Evolutionary conservation across 1,284 basidiomycete genomes (phyloP), one percentile per base, ranked within the genome.

Genomic region (Fistulinella staudtii): DNA sequence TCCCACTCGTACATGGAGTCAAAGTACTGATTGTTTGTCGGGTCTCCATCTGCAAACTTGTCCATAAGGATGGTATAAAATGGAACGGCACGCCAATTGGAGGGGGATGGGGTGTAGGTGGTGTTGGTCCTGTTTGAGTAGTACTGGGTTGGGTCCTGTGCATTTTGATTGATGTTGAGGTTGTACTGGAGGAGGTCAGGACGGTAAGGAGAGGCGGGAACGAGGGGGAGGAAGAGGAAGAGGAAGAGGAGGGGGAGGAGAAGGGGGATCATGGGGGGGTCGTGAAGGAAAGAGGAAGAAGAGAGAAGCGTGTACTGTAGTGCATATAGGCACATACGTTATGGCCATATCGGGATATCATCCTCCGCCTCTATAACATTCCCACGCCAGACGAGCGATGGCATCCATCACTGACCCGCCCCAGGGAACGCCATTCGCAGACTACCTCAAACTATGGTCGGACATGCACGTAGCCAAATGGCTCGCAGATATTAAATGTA

Each of bases 21-120:
- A 60, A 92, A 94, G 66, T 73, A 93, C 71, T 94, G 88, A 64
- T 94, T 93, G 61, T 94, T 94, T 28, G 79, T 67, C 4, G 92
- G 92, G 61, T 92, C 87, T 7, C 92, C 92, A 58, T 94, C 90
- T 17, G 89, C 89, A 64, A 89, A 94, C 68, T 94, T 94, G 77
- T 95, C 92, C 57, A 92, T 65, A 39, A 94, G 81, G 52, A 94
- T 63, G 31, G 89, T 92, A 65, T 94, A 94, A 46, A 82, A 78
- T 1, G 92, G 90, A 15, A 93, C 68, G 14, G 79, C 72, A 25
- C 92, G 79, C 92, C 92, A 95, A 67, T 94, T 94, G n/a, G 56
- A 45, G 0, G 92, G 92, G 0, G 89, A 92, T 0, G 75, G 73
- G 0, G 80, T 86, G 67, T 93, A 93, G 2, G 75, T 80, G 2